A percentile compares a stretch with the other conserved stretches of the same genome.
Evolutionary conservation across 2,329 filamentous ascomycete species (phyloP).

Genomic region (Colletotrichum tropicicola): DNA sequence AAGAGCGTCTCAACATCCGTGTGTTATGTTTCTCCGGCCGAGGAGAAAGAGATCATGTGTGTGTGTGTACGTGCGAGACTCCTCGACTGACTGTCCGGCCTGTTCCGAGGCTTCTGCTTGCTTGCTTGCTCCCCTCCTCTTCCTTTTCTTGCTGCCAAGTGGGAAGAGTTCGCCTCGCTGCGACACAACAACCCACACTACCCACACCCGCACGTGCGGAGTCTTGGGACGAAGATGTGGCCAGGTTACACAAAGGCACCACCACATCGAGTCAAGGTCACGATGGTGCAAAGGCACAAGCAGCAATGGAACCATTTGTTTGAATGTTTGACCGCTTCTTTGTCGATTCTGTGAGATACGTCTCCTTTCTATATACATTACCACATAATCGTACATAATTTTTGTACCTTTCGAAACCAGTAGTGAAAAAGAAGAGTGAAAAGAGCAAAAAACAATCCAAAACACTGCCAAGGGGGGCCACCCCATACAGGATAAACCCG

Average conservation of each 20-base stretch:
- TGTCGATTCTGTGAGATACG: slow-evolving; percentile 22
- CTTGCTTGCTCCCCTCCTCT: not conserved
- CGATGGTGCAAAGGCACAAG: not conserved
- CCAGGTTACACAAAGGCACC: too few relatives aligned
- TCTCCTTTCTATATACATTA: slow-evolving; percentile 26
- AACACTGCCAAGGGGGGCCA: slow-evolving; percentile 9
- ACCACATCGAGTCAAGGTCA: too few relatives aligned
- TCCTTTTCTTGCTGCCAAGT: not conserved
- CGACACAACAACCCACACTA: not conserved
- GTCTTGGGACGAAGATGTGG: too few relatives aligned
- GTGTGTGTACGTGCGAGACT: not conserved
- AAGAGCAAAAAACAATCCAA: not conserved
- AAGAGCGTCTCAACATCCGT: not conserved
- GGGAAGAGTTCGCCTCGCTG: not conserved
- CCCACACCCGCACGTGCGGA: not conserved
- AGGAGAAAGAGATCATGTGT: too few relatives aligned
- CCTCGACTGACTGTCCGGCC: too few relatives aligned
- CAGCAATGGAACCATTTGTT: too few relatives aligned
- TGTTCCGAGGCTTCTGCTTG: too few relatives aligned
- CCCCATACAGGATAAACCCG: slow-evolving; percentile 1
- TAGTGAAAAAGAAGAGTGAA: not conserved
- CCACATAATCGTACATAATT: slow-evolving; percentile 25
- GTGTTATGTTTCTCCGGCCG: not conserved
- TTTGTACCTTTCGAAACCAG: not conserved
- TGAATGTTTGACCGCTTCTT: not conserved